phyloP scores from a whole-genome alignment of 2,329 filamentous ascomycete species.

The Diplodia seriata region DNA sequence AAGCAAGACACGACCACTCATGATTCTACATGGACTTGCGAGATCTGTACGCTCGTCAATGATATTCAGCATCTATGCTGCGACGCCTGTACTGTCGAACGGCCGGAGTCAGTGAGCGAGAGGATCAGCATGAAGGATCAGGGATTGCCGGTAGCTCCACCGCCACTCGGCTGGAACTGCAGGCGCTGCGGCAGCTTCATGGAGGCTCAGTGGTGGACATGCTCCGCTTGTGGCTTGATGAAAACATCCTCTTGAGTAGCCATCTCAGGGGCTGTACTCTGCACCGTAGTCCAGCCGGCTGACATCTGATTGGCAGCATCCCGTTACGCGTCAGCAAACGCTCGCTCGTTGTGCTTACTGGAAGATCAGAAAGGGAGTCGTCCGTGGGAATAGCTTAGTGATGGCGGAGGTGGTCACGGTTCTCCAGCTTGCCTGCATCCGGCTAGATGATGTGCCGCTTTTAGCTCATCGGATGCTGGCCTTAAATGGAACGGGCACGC shows the following conservation, averaged over 20 bases:
- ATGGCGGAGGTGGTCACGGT: not conserved
- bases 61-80: constrained; percentile 65
- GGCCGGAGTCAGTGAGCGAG: constrained; percentile 51
- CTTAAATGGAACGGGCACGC: constrained; percentile 7
- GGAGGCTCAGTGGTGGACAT: constrained; percentile 71
- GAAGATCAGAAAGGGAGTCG: not conserved
- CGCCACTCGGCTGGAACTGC: constrained; percentile 66
- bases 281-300: not conserved
- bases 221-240: constrained; percentile 65
- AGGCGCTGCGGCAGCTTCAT: constrained; percentile 65
- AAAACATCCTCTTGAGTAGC: constrained; percentile 50
- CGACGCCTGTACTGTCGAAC: constrained; percentile 65
- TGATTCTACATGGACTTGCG: constrained; percentile 62
- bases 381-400: constrained; percentile 8
- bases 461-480: not conserved
- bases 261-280: not conserved
- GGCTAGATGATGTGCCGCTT: constrained; percentile 2
- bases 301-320: not conserved
- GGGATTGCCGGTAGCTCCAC: constrained; percentile 40
- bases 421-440: constrained; percentile 3
- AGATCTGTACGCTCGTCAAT: constrained; percentile 68
- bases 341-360: not conserved
- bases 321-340: not conserved
- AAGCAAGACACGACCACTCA: constrained; percentile 40
- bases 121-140: constrained; percentile 39